Evolutionary conservation across 2,329 filamentous ascomycete species (phyloP), one percentile per base, ranked within the genome.

Genomic region (Xylaria arbuscula): DNA sequence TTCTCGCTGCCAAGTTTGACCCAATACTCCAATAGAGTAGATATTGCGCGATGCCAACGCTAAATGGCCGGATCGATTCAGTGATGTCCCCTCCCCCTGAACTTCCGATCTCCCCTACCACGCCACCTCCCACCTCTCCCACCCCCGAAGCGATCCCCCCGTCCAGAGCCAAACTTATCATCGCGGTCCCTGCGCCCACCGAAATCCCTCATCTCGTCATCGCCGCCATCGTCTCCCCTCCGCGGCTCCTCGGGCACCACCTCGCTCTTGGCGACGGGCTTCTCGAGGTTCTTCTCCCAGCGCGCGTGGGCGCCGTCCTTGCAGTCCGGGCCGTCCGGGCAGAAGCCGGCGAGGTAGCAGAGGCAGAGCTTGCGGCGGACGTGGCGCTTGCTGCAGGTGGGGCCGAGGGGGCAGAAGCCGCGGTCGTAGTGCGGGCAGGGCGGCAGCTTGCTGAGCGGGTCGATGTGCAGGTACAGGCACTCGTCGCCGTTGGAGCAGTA

Each of bases 401-500:
- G 94, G 0, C 96, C 96, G 10, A 98, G 86, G 19, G 93, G 93
- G 76, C 96, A 99, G 83, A 98, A 98, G 1, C 96, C 96, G 74
- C 92, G 90, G 70, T 98, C 94, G 83, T 98, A 99, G 81, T 97
- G 93, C 72, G 93, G 93, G 76, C 94, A 97, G 0, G 92, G 90
- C 32, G 90, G 93, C 74, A 93, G 84, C 77, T 93, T 90, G 69
- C 91, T 90, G 78, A 93, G 87, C 58, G 94, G 92, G 76, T 96
- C 93, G 75, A 97, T 92, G 81, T 97, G 93, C 55, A 97, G 89
- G 80, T 97, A 97, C 5, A 97, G 85, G 78, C 96, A 99, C 82
- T 99, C 96, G 80, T 98, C 95, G 73, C 95, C 96, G 82, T 98
- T 97, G 71, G 92, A 93, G 83, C 96, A 99, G 80, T 97, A 98